phyloP scores from a whole-genome alignment of 495 filamentous ascomycete species.

The Xylaria castorea region DNA sequence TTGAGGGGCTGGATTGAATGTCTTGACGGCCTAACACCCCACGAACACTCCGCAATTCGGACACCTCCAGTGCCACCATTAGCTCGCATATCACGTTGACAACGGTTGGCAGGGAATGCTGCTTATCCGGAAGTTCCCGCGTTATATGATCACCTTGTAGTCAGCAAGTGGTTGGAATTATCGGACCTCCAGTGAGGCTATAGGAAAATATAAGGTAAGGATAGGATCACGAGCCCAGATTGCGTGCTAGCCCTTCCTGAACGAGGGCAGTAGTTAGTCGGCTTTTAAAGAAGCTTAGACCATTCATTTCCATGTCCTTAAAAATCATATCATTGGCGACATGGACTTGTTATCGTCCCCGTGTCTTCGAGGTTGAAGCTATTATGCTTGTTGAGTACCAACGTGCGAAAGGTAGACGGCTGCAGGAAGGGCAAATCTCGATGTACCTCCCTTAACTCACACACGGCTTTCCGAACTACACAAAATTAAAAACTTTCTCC shows the following conservation, averaged over 20 bases:
- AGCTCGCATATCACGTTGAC: not conserved
- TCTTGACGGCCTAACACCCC: not conserved
- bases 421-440: not conserved
- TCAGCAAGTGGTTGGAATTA: not conserved
- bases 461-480: not conserved
- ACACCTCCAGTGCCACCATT: not conserved
- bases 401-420: not conserved
- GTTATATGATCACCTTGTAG: not conserved
- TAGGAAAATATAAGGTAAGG: not conserved
- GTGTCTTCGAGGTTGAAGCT: not conserved
- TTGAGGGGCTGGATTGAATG: not conserved
- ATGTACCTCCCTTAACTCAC: not conserved
- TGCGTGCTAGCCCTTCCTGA: not conserved
- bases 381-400: not conserved
- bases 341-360: not conserved
- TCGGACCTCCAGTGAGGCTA: too few relatives aligned
- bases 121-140: slow-evolving; percentile 5
- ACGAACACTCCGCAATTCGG: slow-evolving; percentile 8
- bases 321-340: not conserved
- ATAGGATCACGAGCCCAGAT: not conserved
- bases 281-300: not conserved
- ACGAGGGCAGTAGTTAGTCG: not conserved
- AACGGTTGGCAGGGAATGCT: not conserved
- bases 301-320: not conserved
- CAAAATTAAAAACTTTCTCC: not conserved